A percentile compares a stretch with the other conserved stretches of the same genome.
Evolutionary conservation across 2,329 filamentous ascomycete species (phyloP).

Genomic region (Paecilomyces sp.): DNA sequence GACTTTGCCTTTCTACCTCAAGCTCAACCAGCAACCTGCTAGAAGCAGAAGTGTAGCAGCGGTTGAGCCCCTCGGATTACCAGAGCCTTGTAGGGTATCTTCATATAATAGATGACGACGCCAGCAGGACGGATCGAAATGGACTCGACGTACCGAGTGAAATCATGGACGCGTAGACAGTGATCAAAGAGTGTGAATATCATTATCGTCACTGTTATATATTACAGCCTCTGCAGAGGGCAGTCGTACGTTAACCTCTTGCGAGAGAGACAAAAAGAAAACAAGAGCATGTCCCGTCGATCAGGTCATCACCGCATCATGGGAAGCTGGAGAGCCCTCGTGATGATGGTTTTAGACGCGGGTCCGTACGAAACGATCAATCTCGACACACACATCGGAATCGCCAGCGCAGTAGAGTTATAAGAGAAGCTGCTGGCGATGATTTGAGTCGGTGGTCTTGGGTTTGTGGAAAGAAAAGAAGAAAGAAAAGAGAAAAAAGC

Average conservation of each 20-base stretch:
- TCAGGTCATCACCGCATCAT: conserved; percentile 43
- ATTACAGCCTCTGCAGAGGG: neutral
- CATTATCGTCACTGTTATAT: neutral
- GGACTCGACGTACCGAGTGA: conserved; percentile 7
- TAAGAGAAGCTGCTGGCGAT: conserved; percentile 56
- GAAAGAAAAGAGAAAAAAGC: conserved; percentile 16
- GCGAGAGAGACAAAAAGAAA: conserved; percentile 2
- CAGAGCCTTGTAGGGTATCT: conserved; percentile 33
- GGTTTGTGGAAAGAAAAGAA: conserved; percentile 38
- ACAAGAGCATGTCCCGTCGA: conserved; percentile 31
- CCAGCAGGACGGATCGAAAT: conserved; percentile 3
- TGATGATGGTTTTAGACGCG: conserved; percentile 79
- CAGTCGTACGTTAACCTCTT: neutral
- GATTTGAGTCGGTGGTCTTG: conserved; percentile 71
- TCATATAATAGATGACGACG: conserved; percentile 18
- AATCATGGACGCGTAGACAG: neutral
- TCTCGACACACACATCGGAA: conserved; percentile 69
- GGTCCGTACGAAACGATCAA: conserved; percentile 33
- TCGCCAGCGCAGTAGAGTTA: conserved; percentile 57
- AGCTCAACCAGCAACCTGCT: conserved; percentile 32
- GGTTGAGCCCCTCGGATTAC: conserved; percentile 40
- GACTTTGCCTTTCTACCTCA: conserved; percentile 39
- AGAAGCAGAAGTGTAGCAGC: conserved; percentile 17
- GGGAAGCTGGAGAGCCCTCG: conserved; percentile 45
- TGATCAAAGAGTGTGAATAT: neutral